Evolutionary conservation across 768 basidiomycete genomes (phyloP).

Genomic region (Tylopilus sp.): DNA sequence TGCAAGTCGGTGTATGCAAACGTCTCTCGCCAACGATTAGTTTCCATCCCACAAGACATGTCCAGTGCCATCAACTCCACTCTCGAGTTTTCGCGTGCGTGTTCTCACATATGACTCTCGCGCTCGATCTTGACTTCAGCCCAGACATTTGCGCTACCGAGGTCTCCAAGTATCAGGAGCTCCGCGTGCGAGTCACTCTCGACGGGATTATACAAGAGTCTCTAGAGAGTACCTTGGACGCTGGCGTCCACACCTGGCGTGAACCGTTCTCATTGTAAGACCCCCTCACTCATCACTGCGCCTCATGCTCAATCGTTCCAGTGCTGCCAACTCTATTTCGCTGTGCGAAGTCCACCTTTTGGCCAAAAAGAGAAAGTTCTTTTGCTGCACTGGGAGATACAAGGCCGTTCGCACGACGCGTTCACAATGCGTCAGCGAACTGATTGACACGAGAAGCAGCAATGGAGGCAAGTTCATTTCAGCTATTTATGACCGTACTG

Average conservation of each 20-base stretch:
- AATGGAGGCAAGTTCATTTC: constrained; percentile 30
- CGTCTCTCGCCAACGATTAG: constrained; percentile 10
- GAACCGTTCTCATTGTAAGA: constrained; percentile 30
- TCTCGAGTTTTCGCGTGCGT: constrained; percentile 27
- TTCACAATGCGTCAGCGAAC: constrained; percentile 19
- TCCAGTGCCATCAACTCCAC: constrained; percentile 12
- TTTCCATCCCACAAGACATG: constrained; percentile 14
- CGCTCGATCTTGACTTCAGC: not conserved
- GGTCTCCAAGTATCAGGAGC: constrained; percentile 23
- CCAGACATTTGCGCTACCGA: constrained; percentile 23
- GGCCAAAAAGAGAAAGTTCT: constrained; percentile 26
- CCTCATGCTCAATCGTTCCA: constrained; percentile 14
- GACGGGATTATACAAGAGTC: constrained; percentile 30
- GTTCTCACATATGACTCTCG: not conserved
- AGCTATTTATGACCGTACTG: constrained; percentile 26
- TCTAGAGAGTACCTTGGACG: constrained; percentile 24
- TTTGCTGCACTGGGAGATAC: constrained; percentile 27
- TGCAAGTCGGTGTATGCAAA: constrained; percentile 23
- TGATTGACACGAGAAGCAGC: constrained; percentile 26
- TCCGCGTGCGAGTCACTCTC: constrained; percentile 24
- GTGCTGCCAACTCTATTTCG: constrained; percentile 19
- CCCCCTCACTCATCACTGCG: not conserved
- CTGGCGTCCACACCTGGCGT: constrained; percentile 26
- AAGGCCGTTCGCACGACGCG: constrained; percentile 30
- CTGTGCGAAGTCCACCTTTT: constrained; percentile 28